Conservation (phyloP, 2,329 filamentous ascomycete species). For the Beauveria rudraprayagi region DNA sequence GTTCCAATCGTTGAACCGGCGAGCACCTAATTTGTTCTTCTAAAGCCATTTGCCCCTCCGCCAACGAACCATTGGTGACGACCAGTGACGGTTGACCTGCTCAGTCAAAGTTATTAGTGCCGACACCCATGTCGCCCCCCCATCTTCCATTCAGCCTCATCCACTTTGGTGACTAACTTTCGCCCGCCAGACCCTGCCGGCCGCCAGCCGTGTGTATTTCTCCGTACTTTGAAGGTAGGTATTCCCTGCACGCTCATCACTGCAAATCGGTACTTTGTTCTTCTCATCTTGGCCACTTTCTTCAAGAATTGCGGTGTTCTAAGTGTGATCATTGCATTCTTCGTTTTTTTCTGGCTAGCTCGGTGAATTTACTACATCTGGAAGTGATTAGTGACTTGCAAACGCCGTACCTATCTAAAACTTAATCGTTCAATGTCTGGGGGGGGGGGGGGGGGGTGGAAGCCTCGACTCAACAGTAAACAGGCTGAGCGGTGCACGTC, state of each 20-base stretch:
- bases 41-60: no score
- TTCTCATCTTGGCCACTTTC: background rate
- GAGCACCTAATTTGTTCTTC: no score
- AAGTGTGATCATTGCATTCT: background rate
- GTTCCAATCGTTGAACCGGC: no score
- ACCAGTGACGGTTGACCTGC: no score
- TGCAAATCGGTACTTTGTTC: conserved; percentile 1
- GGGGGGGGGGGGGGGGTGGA: no score
- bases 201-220: conserved; percentile 7
- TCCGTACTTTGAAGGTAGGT: background rate
- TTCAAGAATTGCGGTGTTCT: background rate
- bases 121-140: background rate
- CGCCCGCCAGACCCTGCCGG: conserved; percentile 7
- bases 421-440: background rate
- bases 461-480: background rate
- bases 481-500: conserved; percentile 9
- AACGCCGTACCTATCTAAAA: no score
- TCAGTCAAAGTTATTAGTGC: background rate
- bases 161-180: conserved; percentile 10
- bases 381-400: no score
- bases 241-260: background rate
- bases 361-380: background rate
- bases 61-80: no score
- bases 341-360: background rate
- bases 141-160: background rate